Evolutionary conservation across 2,329 filamentous ascomycete species (phyloP), one percentile per base, ranked within the genome.

Genomic region (Colletotrichum eremochloae): DNA sequence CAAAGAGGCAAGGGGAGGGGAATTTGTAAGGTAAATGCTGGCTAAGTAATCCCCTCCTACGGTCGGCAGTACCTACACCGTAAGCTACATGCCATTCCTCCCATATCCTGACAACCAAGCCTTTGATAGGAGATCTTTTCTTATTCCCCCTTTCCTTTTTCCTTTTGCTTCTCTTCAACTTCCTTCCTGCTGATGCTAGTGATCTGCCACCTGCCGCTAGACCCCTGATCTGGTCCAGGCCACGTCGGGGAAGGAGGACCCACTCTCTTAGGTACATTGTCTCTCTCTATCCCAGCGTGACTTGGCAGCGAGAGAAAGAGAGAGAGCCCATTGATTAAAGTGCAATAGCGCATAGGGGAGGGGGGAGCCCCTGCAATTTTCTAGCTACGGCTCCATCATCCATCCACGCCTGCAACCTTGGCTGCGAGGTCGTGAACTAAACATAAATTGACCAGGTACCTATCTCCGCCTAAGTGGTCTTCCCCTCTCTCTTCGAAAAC

Each of bases 181-280:
- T 24, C 46, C 3, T 24, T n/a, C 29, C 24, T 18, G 14, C 24
- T 20, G 36, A 29, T 9, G 15, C 40, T 42, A 29, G n/a, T 29
- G 60, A 61, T 57, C 57, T 71, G 58, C 52, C 65, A 68, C 68
- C 52, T 65, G 68, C 72, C 48, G 72, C 50, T 50, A 40, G 42
- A 71, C 63, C 71, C 55, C 56, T 63, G 62, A 57, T 50, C 62
- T 20, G 11, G 15, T 6, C 58, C 38, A 29, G 40, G 50, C n/a
- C 31, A 20, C 31, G 36, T 52, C 38, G 15, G 61, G 53, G 31
- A 44, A 40, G 14, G n/a, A 11, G 4, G 15, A 33, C 31, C 52
- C 63, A 55, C 36, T n/a, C 44, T n/a, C 20, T n/a, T 44, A 8
- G 42, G 18, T 8, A 20, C 42, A 12, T 38, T 33, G 7, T 38